These are phyloP conservation scores for Marasmius fiardii DNA, from an alignment of 1,284 basidiomycete genomes.

Conservation along the genomic window DNA sequence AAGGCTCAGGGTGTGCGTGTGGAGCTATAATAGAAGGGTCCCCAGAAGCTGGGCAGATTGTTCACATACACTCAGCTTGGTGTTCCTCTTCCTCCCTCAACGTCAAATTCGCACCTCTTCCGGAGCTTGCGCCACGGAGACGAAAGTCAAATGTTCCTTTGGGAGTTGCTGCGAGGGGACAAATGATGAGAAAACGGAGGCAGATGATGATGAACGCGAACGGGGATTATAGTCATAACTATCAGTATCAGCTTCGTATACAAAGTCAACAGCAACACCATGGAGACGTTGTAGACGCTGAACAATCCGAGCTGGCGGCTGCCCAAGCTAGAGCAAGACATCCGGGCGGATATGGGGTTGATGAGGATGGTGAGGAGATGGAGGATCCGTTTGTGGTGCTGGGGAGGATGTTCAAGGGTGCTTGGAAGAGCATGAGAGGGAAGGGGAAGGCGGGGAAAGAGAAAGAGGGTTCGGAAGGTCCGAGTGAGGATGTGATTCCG, in stretches of 20 bases:
- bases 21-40: neutral
- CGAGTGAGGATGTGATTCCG: neutral
- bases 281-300: constrained; percentile 26
- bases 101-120: constrained; percentile 67
- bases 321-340: constrained; percentile 20
- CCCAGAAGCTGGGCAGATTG: too few relatives aligned
- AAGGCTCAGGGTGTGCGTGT: neutral
- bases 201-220: constrained; percentile 17
- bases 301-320: constrained; percentile 27
- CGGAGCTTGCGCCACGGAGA: constrained; percentile 50
- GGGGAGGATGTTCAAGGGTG: constrained; percentile 45
- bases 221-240: constrained; percentile 13
- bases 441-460: constrained; percentile 14
- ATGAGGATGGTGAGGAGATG: constrained; percentile 18
- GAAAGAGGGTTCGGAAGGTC: neutral
- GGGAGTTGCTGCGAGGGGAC: constrained; percentile 59
- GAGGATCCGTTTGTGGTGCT: constrained; percentile 44
- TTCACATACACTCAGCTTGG: neutral
- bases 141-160: constrained; percentile 54
- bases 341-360: constrained; percentile 4
- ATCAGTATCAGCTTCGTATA: constrained; percentile 14
- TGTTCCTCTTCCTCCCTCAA: constrained; percentile 21
- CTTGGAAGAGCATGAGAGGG: constrained; percentile 30
- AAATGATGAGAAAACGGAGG: constrained; percentile 37
- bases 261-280: constrained; percentile 13